Evolutionary conservation across 257 asterid species (phyloP).

Genomic region (Solanum bulbocastanum): DNA sequence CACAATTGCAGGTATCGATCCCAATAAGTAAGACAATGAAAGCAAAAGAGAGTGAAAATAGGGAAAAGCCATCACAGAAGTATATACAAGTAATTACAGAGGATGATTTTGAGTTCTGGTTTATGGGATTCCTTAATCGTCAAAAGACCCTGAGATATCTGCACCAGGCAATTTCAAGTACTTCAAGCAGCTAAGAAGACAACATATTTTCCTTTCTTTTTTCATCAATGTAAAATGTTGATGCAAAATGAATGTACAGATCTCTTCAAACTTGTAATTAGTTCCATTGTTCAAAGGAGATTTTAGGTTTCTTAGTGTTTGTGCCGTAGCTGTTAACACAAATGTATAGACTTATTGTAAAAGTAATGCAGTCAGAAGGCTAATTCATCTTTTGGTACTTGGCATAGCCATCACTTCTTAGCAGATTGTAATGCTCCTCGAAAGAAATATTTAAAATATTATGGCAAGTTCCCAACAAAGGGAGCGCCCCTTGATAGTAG

Average conservation of each 20-base stretch:
- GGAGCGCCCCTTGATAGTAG: background rate
- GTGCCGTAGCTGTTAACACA: background rate
- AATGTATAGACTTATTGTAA: background rate
- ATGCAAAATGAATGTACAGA: background rate
- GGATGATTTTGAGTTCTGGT: background rate
- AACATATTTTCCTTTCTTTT: background rate
- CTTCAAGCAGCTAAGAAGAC: background rate
- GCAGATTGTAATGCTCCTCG: too few relatives aligned
- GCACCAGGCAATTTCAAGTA: background rate
- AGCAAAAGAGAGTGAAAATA: constrained; percentile 18
- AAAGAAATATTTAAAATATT: too few relatives aligned
- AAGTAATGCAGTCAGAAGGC: background rate
- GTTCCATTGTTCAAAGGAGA: background rate
- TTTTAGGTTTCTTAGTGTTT: background rate
- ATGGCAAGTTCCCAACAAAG: too few relatives aligned
- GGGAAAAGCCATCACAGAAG: constrained; percentile 22
- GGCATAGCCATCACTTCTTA: too few relatives aligned
- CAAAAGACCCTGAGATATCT: background rate
- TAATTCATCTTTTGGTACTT: background rate
- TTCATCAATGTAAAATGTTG: background rate
- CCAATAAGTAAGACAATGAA: constrained; percentile 25
- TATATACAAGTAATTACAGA: constrained; percentile 28
- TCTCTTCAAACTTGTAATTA: background rate
- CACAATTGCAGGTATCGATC: constrained; percentile 10
- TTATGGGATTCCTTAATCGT: background rate